Evolutionary conservation across 805 yeast genomes (phyloP).

Genomic region (Middelhovenomyces tepae): DNA sequence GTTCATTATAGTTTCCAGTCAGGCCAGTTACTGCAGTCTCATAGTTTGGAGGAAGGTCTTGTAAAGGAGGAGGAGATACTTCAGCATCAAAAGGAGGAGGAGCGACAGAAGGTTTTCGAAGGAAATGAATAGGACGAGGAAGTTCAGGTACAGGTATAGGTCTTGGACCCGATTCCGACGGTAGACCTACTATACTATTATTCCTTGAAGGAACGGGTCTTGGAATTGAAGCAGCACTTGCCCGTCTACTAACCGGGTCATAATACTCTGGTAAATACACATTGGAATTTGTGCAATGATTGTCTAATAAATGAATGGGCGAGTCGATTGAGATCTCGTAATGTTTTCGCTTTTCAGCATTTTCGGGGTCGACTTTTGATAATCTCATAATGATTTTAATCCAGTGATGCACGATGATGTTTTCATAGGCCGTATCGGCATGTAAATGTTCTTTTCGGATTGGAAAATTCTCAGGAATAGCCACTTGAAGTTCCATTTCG

Average conservation of each 20-base stretch:
- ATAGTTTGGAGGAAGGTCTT: conserved; percentile 13
- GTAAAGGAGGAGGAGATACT: conserved; percentile 26
- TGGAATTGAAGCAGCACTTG: conserved; percentile 11
- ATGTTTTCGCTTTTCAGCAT: conserved; percentile 60
- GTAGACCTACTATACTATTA: too few relatives aligned
- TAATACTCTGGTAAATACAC: conserved; percentile 32
- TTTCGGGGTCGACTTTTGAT: conserved; percentile 50
- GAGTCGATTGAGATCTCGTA: conserved; percentile 93
- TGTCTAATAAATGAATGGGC: conserved; percentile 76
- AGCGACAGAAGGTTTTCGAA: conserved; percentile 46
- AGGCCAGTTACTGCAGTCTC: conserved; percentile 9
- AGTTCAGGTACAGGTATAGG: conserved; percentile 3
- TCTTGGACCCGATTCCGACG: too few relatives aligned
- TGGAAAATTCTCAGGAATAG: conserved; percentile 61
- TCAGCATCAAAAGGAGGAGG: conserved; percentile 59
- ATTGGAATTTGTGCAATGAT: conserved; percentile 41
- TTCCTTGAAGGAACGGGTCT: too few relatives aligned
- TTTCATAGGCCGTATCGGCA: conserved; percentile 75
- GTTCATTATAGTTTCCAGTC: not conserved
- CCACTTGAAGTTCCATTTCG: conserved; percentile 72
- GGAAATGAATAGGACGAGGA: conserved; percentile 43
- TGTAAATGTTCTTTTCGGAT: conserved; percentile 45
- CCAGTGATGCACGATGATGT: conserved; percentile 92
- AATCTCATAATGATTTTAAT: conserved; percentile 78
- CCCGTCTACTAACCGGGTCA: conserved; percentile 13